These are phyloP conservation scores for Aspergillus hiratsukae DNA, from an alignment of 2,329 filamentous ascomycete genomes.

Conservation along the genomic window DNA sequence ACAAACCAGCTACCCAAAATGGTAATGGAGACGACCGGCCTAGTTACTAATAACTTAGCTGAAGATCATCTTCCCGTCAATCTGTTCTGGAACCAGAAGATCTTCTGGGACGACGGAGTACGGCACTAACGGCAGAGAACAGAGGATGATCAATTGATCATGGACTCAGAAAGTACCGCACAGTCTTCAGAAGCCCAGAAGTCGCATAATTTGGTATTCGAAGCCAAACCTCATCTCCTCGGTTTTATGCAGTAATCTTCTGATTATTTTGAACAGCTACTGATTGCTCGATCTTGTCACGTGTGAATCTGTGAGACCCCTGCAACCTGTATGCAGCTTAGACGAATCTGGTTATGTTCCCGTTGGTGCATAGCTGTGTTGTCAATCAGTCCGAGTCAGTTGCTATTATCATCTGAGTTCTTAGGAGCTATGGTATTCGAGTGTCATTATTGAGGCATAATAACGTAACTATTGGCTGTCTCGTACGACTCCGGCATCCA, in stretches of 20 bases:
- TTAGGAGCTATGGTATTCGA: neutral
- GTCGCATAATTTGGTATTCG: neutral
- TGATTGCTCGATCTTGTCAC: neutral
- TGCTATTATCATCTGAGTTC: neutral
- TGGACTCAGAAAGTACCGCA: too few relatives aligned
- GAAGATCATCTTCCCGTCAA: conserved; percentile 15
- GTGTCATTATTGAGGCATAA: neutral
- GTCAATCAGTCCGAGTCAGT: neutral
- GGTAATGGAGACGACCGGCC: conserved; percentile 6
- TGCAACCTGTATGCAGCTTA: neutral
- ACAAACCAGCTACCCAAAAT: conserved; percentile 8
- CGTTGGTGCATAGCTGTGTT: neutral
- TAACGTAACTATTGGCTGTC: neutral
- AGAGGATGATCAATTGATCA: neutral
- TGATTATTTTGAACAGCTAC: neutral
- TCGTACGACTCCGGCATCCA: neutral
- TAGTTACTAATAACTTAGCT: neutral
- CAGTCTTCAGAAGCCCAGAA: neutral
- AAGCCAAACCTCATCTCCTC: neutral
- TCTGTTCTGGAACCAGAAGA: conserved; percentile 6
- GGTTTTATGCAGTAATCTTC: neutral
- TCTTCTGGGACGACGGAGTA: neutral
- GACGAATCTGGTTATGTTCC: neutral
- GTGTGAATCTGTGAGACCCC: neutral
- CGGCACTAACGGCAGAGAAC: neutral